Evolutionary conservation across 331 rosid genomes (phyloP), one percentile per base, ranked within the genome.

Genomic region (Cydonia oblonga): DNA sequence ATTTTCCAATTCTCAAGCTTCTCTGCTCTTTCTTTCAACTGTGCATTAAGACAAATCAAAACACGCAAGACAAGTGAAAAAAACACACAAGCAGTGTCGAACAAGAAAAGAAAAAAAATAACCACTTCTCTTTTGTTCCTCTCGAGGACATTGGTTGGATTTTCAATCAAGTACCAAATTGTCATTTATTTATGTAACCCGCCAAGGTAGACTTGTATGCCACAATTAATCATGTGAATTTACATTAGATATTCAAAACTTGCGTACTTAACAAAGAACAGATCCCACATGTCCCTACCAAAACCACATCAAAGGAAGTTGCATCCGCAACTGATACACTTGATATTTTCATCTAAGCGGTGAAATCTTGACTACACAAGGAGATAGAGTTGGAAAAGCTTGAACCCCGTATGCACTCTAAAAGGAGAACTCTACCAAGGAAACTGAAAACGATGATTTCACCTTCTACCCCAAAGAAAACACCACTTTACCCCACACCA

Each of bases 11-110:
- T 52, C 74, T 90, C 97, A 57, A 90, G 87, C 61, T 90, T 95
- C 87, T 84, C 97, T 7, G 82, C 85, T 83, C 93, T 84, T 81
- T 95, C 99, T 84, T 90, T 89, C 81, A 91, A 70, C 98, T 91
- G 87, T 74, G 68, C 42, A 25, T 71, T 79, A 4, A 15, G 62
- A 28, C 28, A 60, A 38, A 10, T 9, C 40, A 67, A 25, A 33
- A 51, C 15, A 24, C 13, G 5, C 60, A 13, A 60, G 61, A 29
- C 35, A 33, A 30, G 74, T 59, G 60, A 25, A 24, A 19, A 16
- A 26, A 19, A 44, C 35, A n/a, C 1, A 9, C 19, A 20, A 11
- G 68, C 18, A 52, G 23, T 5, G 65, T 22, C 11, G 30, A 28
- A 12, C 22, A 19, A 11, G 57, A 22, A 35, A 40, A 35, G 4